Percentiles rank a stretch among this genome's conserved stretches.
Conservation (phyloP, 257 asterid genomes). For the Solanum appendiculatum region DNA sequence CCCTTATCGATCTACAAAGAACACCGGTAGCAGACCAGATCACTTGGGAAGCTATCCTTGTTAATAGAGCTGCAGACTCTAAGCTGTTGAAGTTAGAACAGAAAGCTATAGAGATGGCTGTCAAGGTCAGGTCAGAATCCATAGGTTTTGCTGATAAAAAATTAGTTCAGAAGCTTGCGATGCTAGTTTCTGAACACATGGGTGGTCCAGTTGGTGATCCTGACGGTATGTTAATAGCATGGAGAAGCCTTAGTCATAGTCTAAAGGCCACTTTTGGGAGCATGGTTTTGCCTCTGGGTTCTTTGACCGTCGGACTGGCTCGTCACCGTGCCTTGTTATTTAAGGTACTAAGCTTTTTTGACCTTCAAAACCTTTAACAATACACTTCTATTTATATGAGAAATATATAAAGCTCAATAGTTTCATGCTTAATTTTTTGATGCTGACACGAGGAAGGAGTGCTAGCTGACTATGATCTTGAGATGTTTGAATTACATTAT, state of each 20-base stretch:
- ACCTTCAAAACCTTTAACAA: background rate
- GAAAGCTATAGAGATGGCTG: slow-evolving; percentile 61
- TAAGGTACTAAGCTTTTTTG: slow-evolving; percentile 47
- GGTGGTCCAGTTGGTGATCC: slow-evolving; percentile 94
- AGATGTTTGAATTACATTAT: background rate
- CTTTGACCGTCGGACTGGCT: slow-evolving; percentile 78
- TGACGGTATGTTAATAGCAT: slow-evolving; percentile 60
- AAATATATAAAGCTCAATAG: background rate
- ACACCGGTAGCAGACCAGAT: slow-evolving; percentile 53
- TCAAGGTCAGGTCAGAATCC: slow-evolving; percentile 37
- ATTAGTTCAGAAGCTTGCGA: slow-evolving; percentile 64
- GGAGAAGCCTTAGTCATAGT: slow-evolving; percentile 57
- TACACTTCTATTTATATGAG: background rate
- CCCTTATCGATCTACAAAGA: slow-evolving; percentile 83
- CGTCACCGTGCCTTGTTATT: slow-evolving; percentile 94
- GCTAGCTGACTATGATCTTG: background rate
- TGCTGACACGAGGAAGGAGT: background rate
- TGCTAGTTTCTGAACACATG: slow-evolving; percentile 77
- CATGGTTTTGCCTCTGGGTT: slow-evolving; percentile 94
- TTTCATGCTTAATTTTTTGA: background rate
- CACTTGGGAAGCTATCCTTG: slow-evolving; percentile 88
- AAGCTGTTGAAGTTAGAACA: slow-evolving; percentile 70
- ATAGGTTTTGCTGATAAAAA: slow-evolving; percentile 19
- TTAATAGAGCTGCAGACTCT: slow-evolving; percentile 64
- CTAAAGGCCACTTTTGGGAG: slow-evolving; percentile 63